phyloP scores from a whole-genome alignment of 140 eudicot genomes.

The Stevia rebaudiana region DNA sequence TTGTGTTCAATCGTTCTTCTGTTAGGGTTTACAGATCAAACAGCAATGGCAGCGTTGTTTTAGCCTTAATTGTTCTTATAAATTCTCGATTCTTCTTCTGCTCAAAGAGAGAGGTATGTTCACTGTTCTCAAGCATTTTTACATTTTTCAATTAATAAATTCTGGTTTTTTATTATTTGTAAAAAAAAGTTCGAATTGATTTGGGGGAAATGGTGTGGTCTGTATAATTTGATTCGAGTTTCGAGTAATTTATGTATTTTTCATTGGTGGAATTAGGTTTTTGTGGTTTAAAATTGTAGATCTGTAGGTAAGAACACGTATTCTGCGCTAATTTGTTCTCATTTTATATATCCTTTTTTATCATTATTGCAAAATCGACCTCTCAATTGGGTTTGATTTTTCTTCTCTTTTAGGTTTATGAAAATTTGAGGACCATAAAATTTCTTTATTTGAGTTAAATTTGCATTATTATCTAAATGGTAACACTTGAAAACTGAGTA shows the following conservation, averaged over 20 bases:
- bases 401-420: not conserved
- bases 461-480: not conserved
- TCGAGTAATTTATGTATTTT: not conserved
- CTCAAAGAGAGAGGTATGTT: constrained; percentile 25
- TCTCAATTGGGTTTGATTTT: not conserved
- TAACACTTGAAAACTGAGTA: not conserved
- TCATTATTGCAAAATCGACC: not conserved
- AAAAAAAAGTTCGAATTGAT: not conserved
- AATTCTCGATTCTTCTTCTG: constrained; percentile 17
- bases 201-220: constrained; percentile 15
- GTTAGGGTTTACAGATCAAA: constrained; percentile 26
- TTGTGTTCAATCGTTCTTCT: not conserved
- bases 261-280: constrained; percentile 2
- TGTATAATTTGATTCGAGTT: not conserved
- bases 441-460: not conserved
- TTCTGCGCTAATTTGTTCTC: not conserved
- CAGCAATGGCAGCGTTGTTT: constrained; percentile 11
- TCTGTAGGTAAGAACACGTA: constrained; percentile 16
- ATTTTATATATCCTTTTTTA: not conserved
- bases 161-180: no score
- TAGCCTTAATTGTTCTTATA: constrained; percentile 5
- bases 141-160: not conserved
- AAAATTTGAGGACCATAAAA: not conserved
- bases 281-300: constrained; percentile 10
- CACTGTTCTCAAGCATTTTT: constrained; percentile 7